Percentiles rank a stretch among this genome's conserved stretches.
Conservation (phyloP, 352 stramenopile species). For the Paralagenidium karlingii region DNA sequence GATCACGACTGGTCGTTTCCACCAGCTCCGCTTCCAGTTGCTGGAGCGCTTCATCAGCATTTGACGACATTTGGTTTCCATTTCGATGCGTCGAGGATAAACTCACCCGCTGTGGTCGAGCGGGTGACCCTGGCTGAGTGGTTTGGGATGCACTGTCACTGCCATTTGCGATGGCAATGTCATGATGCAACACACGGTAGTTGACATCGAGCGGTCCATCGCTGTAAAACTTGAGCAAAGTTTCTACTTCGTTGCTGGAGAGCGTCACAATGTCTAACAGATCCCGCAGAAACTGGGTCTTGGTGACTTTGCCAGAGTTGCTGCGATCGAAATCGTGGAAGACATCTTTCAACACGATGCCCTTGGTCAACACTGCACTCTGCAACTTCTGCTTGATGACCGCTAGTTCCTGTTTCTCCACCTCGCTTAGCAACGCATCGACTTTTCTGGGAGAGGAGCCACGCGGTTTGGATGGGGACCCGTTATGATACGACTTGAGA, state of each 20-base stretch:
- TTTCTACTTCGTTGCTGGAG: constrained; percentile 28
- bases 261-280: constrained; percentile 52
- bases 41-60: constrained; percentile 14
- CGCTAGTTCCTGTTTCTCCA: constrained; percentile 19
- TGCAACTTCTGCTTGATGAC: constrained; percentile 42
- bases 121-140: no score
- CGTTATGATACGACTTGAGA: constrained; percentile 15
- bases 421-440: constrained; percentile 16
- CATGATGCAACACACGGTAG: constrained; percentile 58
- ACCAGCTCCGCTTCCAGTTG: constrained; percentile 45
- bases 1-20: constrained; percentile 44
- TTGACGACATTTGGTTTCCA: background rate
- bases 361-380: constrained; percentile 55
- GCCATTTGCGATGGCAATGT: constrained; percentile 27
- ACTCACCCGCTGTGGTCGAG: constrained; percentile 7
- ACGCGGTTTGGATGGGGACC: constrained; percentile 6
- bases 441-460: constrained; percentile 11
- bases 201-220: constrained; percentile 67
- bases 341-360: constrained; percentile 78
- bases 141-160: constrained; percentile 15
- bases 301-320: constrained; percentile 75
- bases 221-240: constrained; percentile 56
- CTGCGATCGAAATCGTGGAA: constrained; percentile 80
- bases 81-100: constrained; percentile 8
- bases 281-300: constrained; percentile 62